Percentiles rank a stretch among this genome's conserved stretches.
These are phyloP conservation scores for Rhipidocladum racemiflorum DNA, from an alignment of 176 grass and related monocot genomes.

Conservation along the genomic window DNA sequence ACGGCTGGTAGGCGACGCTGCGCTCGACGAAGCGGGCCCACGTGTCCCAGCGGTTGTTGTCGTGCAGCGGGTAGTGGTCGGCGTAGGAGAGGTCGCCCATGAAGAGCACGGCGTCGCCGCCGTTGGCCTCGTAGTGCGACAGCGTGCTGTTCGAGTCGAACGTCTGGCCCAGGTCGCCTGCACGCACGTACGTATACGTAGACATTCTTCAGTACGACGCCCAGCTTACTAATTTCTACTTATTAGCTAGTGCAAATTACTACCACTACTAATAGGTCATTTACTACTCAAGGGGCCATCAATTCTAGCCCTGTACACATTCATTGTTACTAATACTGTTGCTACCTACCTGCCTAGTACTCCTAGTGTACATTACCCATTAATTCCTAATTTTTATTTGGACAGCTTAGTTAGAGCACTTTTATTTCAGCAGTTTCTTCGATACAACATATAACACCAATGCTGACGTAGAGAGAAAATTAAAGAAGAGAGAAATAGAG, in stretches of 20 bases:
- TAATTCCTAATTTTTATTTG: too few species aligned
- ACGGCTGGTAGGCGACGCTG: conserved; percentile 59
- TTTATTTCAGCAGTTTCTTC: too few species aligned
- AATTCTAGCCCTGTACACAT: background rate
- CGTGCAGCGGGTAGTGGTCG: conserved; percentile 49
- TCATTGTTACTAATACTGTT: too few species aligned
- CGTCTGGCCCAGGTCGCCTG: conserved; percentile 75
- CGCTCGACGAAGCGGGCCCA: conserved; percentile 63
- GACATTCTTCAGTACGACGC: background rate
- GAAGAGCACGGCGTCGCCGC: conserved; percentile 49
- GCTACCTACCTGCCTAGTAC: too few species aligned
- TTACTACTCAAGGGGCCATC: background rate
- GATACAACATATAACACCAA: too few species aligned
- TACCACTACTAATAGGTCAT: background rate
- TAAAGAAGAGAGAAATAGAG: too few species aligned
- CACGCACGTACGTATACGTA: background rate
- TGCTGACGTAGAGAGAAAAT: too few species aligned
- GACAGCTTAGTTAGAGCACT: too few species aligned
- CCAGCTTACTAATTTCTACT: background rate
- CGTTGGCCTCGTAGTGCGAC: conserved; percentile 46
- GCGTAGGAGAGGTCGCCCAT: conserved; percentile 73
- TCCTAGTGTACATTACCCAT: too few species aligned
- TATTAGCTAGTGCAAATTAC: background rate
- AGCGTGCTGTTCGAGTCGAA: conserved; percentile 69
- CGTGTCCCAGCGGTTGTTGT: conserved; percentile 71